Evolutionary conservation across 163 green algal species (phyloP), one percentile per base, ranked within the genome.

Genomic region (Chlorella variabilis): DNA sequence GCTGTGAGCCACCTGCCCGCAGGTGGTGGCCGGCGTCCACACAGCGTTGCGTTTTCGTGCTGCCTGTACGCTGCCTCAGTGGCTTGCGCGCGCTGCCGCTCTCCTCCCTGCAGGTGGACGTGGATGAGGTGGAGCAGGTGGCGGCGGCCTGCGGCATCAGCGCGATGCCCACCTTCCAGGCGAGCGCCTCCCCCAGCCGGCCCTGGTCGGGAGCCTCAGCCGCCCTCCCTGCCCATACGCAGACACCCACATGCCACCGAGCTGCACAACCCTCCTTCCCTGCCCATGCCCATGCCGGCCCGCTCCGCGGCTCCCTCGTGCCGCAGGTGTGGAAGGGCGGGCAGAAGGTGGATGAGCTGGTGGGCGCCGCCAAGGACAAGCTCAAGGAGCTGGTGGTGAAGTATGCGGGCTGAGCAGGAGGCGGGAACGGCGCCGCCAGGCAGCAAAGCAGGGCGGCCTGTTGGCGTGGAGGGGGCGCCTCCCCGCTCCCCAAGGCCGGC

Each of bases 331-430:
- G 75, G 51, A 81, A 90, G 79, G 45, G 92, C 75, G 86, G 87
- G 25, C 67, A 73, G 31, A 94, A 93, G 86, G 89, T 92, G 33
- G 90, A 91, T 15, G 92, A 95, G 56, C 70, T 96, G 42, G 81
- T 94, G 18, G 93, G 93, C 29, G 93, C 93, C 1, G 79, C 83
- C 21, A 89, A 90, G 75, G 89, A 91, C 39, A 92, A 92, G 83
- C 87, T 96, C 5, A 81, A 87, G 80, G 75, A 59, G 2, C 71
- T 96, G 9, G 65, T 93, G 2, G 39, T 78, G 18, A 91, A 94
- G 87, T 86, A 93, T 77, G 62, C 77, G 38, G 54, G 9, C 18
- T 62, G 23, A 62, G 23, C 15, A 4, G 13, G n/a, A n/a, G n/a
- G n/a, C n/a, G n/a, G n/a, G n/a, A n/a, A n/a, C n/a, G n/a, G n/a